Base-by-base conservation (phyloP, 129 eudicot genomes). In the Rutidosis leptorrhynchoides region DNA sequence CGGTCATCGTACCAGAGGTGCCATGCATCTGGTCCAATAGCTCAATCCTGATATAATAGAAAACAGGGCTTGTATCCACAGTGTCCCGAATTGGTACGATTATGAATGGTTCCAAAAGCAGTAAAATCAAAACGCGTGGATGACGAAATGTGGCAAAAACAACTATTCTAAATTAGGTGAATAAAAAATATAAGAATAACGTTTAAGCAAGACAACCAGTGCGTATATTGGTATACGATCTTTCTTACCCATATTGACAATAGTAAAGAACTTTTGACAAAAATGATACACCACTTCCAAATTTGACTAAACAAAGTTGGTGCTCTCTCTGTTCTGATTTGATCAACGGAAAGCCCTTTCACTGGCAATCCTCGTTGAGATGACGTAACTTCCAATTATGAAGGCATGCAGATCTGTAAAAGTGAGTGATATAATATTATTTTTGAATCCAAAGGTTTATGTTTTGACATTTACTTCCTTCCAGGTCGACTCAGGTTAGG, bases 11-110 rank as follows among this genome's bases (percentile, higher is more conserved):
- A 90, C 84, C 49, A 90, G 57, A 22, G 97, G 97, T 59, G 85
- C 69, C n/a, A n/a, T n/a, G n/a, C 88, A 90, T 78, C 67, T 90
- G 97, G 72, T 90, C 97, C 97, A 24, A 90, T 68, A 66, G 95
- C 97, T 95, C 97, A 90, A 74, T 90, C 97, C 77, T 90, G 97
- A 77, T 90, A 90, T 49, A 90, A 68, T 43, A 86, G 95, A 81
- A 86, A 90, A 46, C n/a, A n/a, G n/a, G n/a, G n/a, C n/a, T n/a
- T n/a, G n/a, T n/a, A n/a, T n/a, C n/a, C n/a, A 86, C 95, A 5
- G 95, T n/a, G 29, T 86, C 97, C 52, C 95, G 78, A 95, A 90
- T 83, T 1, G 97, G 97, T 66, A 90, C 91, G 72, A 90, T 90
- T 15, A 90, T 88, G 56, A 90, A 61, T 19, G 86, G 97, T 73